Conservation (phyloP, 768 basidiomycete species). For the Trametes elegans region DNA sequence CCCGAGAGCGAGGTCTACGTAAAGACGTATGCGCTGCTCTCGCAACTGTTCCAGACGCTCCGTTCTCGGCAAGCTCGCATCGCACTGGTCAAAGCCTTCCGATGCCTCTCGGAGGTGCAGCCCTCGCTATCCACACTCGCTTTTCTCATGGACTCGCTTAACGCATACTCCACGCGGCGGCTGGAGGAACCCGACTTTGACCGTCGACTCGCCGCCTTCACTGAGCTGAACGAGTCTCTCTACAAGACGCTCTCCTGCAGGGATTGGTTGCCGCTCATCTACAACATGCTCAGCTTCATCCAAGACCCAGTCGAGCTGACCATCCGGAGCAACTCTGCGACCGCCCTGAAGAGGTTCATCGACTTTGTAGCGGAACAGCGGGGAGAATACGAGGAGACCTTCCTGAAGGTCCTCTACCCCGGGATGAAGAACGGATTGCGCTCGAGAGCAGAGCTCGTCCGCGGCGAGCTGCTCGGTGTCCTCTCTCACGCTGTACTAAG, state of each 20-base stretch:
- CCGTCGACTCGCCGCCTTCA: conserved; percentile 73
- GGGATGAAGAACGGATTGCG: conserved; percentile 77
- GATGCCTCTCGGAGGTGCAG: conserved; percentile 47
- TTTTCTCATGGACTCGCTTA: conserved; percentile 62
- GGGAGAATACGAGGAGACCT: conserved; percentile 48
- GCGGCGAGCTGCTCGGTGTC: conserved; percentile 78
- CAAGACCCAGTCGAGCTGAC: conserved; percentile 89
- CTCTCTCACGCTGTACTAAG: conserved; percentile 70
- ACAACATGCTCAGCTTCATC: conserved; percentile 82
- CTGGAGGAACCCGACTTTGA: conserved; percentile 95
- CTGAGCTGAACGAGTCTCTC: conserved; percentile 64
- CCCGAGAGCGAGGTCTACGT: conserved; percentile 40
- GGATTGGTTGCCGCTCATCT: conserved; percentile 76
- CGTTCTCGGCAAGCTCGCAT: conserved; percentile 70
- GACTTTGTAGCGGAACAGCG: conserved; percentile 47
- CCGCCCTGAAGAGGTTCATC: conserved; percentile 74
- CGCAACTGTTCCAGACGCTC: conserved; percentile 74
- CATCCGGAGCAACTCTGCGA: conserved; percentile 78
- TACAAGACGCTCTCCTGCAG: conserved; percentile 48
- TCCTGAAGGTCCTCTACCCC: conserved; percentile 68
- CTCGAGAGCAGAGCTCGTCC: conserved; percentile 82
- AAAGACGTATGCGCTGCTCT: conserved; percentile 64
- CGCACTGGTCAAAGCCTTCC: conserved; percentile 66
- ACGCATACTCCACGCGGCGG: conserved; percentile 80
- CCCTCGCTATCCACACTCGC: conserved; percentile 46